A percentile compares a stretch with the other conserved stretches of the same genome.
phyloP scores from a whole-genome alignment of 2,329 filamentous ascomycete genomes.

The Phaeosphaeriaceae sp. region DNA sequence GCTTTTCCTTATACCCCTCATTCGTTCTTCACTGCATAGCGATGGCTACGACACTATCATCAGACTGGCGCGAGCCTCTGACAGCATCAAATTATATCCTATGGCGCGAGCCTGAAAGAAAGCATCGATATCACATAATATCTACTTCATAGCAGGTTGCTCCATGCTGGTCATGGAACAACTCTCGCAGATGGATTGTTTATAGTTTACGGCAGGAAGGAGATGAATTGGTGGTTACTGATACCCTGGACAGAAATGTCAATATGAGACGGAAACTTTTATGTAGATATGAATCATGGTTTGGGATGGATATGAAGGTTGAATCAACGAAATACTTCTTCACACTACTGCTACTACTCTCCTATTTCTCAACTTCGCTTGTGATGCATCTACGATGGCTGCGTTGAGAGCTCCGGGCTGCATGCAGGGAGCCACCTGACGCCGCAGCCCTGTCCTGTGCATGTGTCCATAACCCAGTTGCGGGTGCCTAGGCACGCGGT shows the following conservation, averaged over 20 bases:
- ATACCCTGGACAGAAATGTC: conserved; percentile 15
- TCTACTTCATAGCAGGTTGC: conserved; percentile 21
- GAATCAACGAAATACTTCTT: neutral
- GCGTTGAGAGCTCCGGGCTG: too few relatives aligned
- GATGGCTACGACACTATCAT: conserved; percentile 27
- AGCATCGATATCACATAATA: conserved; percentile 18
- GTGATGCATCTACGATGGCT: too few relatives aligned
- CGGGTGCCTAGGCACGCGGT: neutral
- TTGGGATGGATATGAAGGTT: neutral
- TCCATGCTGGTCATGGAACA: conserved; percentile 45
- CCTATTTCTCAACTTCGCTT: too few relatives aligned
- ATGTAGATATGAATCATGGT: conserved; percentile 20
- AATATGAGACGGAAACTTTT: conserved; percentile 12
- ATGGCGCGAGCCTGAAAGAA: conserved; percentile 13
- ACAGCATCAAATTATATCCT: conserved; percentile 3
- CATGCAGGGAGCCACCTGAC: too few relatives aligned
- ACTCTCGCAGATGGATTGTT: conserved; percentile 5
- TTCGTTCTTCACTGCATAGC: conserved; percentile 37
- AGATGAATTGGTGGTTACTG: conserved; percentile 4
- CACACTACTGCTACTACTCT: neutral
- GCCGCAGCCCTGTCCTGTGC: neutral
- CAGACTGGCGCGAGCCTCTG: conserved; percentile 36
- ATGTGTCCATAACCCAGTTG: neutral
- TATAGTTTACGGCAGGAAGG: neutral
- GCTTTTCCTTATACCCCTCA: conserved; percentile 43